Base-by-base conservation (phyloP, 1,284 basidiomycete genomes). In the Kwoniella shivajii region DNA sequence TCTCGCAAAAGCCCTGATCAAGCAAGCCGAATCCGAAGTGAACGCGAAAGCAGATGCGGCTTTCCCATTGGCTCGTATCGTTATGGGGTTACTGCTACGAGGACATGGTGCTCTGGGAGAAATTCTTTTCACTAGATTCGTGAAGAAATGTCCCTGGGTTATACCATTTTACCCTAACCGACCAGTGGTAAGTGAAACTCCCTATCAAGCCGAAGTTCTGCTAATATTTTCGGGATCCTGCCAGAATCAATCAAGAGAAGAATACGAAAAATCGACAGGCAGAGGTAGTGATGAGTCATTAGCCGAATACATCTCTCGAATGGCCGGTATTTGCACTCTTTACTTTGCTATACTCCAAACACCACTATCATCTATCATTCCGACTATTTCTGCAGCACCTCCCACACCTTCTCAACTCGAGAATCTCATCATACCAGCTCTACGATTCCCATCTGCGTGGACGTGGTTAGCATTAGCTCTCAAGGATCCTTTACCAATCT, bases 1-100 rank as follows among this genome's bases (percentile, higher is more conserved):
- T 20, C 83, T 96, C 22, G 82, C 90, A 51, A 99, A 98, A 73
- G 83, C 87, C 34, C 85, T 99, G 56, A 85, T 98, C 42, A 83
- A 89, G 33, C 96, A 98, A 80, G 93, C 94, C 6, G 93, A 97
- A 78, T 89, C 88, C 0, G 95, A 99, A 77, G 91, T 97, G 6
- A 86, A 89, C 1, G 92, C 92, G 2, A 90, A 94, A 76, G 86
- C 89, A 65, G 85, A 86, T 34, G 88, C 88, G 9, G 93, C 92
- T 0, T 83, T 84, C 43, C 94, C 95, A 0, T 82, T 98, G 10
- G 91, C 89, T 0, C 83, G 85, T 26, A 84, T 97, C 4, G 81
- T 89, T 0, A 80, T 88, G 44, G 85, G 85, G 50, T 80, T 95
- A 20, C 78, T 93, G 14, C 56, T 80, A 2, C 65, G 82, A 65